These are phyloP conservation scores for Tremella fuciformis DNA, from an alignment of 768 basidiomycete species.

Conservation along the genomic window DNA sequence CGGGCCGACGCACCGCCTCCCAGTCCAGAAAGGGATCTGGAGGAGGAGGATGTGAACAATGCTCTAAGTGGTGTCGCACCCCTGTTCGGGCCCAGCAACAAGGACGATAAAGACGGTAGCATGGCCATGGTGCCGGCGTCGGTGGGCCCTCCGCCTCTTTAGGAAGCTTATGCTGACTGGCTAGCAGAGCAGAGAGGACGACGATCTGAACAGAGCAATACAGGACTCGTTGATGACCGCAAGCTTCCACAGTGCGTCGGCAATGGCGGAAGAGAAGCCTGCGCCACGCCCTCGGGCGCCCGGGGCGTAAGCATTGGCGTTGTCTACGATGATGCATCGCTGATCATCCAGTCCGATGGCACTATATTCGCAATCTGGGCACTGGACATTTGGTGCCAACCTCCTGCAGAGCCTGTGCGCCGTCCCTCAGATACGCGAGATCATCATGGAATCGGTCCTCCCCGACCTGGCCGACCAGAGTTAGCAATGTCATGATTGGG, in stretches of 20 bases:
- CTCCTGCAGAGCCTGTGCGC: conserved; percentile 37
- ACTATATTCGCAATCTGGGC: conserved; percentile 28
- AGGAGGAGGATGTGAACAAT: conserved; percentile 14
- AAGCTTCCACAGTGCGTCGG: conserved; percentile 42
- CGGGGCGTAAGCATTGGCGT: conserved; percentile 35
- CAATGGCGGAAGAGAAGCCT: conserved; percentile 27
- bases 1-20: conserved; percentile 42
- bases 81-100: conserved; percentile 41
- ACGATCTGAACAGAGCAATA: conserved; percentile 42
- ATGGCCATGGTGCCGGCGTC: conserved; percentile 25
- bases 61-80: conserved; percentile 5
- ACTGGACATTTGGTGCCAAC: conserved; percentile 34
- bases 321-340: background rate
- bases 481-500: no score
- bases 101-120: conserved; percentile 34
- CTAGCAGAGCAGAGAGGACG: conserved; percentile 31
- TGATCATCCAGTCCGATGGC: conserved; percentile 29
- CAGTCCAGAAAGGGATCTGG: conserved; percentile 23
- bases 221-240: conserved; percentile 49
- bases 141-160: background rate
- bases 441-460: conserved; percentile 5
- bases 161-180: background rate
- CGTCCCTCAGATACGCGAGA: conserved; percentile 37
- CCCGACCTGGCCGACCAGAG: background rate
- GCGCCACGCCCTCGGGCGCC: conserved; percentile 9